phyloP scores from a whole-genome alignment of 768 basidiomycete species.

The Obba rivulosa region DNA sequence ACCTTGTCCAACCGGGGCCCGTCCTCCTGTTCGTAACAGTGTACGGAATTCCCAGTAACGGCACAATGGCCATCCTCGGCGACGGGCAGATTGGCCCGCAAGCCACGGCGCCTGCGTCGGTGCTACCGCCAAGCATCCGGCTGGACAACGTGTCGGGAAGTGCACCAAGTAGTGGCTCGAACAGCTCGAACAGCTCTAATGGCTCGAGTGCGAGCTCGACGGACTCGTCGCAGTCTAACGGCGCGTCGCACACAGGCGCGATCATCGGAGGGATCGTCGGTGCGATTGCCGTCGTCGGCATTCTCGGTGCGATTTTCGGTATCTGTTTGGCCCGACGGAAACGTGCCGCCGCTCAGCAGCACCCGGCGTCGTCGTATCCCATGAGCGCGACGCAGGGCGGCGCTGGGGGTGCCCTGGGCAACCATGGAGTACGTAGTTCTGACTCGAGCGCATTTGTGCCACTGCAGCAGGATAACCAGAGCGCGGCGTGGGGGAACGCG shows the following conservation, averaged over 20 bases:
- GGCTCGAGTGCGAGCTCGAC: constrained; percentile 10
- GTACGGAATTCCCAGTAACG: constrained; percentile 79
- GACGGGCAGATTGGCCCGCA: constrained; percentile 75
- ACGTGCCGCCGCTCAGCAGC: constrained; percentile 30
- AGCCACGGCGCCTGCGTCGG: constrained; percentile 37
- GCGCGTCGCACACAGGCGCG: constrained; percentile 31
- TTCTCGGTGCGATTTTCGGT: constrained; percentile 49
- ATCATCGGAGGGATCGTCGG: constrained; percentile 50
- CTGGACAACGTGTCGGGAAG: constrained; percentile 32
- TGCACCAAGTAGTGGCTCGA: constrained; percentile 29
- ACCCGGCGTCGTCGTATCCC: constrained; percentile 31
- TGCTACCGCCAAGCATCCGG: constrained; percentile 47
- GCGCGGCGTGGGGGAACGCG: constrained; percentile 40
- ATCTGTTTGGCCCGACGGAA: constrained; percentile 47
- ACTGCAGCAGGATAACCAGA: constrained; percentile 57
- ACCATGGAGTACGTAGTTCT: constrained; percentile 37
- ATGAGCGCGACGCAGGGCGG: constrained; percentile 31
- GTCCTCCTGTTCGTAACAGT: constrained; percentile 79
- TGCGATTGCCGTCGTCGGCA: constrained; percentile 45
- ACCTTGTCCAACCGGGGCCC: constrained; percentile 87
- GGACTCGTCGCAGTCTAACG: constrained; percentile 3
- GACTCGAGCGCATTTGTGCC: constrained; percentile 71
- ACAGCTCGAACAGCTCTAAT: constrained; percentile 5
- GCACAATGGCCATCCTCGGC: constrained; percentile 72
- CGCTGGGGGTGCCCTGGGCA: constrained; percentile 21